Base-by-base conservation (phyloP, 2,329 filamentous ascomycete species). In the Nemania sp. region DNA sequence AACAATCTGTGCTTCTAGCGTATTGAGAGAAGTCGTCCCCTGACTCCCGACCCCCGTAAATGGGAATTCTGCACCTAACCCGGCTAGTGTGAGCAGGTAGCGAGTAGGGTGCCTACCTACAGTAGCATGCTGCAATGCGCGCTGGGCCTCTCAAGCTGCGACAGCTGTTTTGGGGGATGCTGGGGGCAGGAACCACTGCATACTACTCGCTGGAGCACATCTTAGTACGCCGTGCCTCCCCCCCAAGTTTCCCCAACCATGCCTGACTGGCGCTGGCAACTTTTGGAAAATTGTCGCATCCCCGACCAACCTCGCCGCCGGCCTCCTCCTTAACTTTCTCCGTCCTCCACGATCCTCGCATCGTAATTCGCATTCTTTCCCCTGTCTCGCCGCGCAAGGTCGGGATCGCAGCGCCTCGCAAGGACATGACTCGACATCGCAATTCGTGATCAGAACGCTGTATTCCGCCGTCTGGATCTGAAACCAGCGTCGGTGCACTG, bases 261-360 rank as follows among this genome's bases (percentile, higher is more conserved):
- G 46, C 37, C 31, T 30, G 31, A 30, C 39, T 44, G 47, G 44
- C 30, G 46, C 57, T 34, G 50, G 45, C 47, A 36, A 37, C 40
- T 46, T 60, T 51, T 52, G 49, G 57, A 55, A 60, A 60, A 52
- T 58, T 58, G 55, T 57, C 55, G 58, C 58, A 60, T 54, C 45
- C 52, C 55, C 58, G 36, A 52, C 58, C 58, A 60, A 59, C 55
- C 58, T 60, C 52, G 57, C 33, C 34, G 58, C 58, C 46, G 58
- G 44, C 58, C 58, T 58, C 54, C 42, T 56, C 45, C 53, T 49
- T 48, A 19, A 47, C 34, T 42, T 56, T 45, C 45, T 40, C 40
- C 50, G 49, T 54, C 41, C 41, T 49, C 45, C 57, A 59, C 57
- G 54, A 54, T 57, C 54, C 47, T 47, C 37, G 43, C 22, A 26